Evolutionary conservation across 768 basidiomycete species (phyloP).

Genomic region (Trametes cinnabarina): DNA sequence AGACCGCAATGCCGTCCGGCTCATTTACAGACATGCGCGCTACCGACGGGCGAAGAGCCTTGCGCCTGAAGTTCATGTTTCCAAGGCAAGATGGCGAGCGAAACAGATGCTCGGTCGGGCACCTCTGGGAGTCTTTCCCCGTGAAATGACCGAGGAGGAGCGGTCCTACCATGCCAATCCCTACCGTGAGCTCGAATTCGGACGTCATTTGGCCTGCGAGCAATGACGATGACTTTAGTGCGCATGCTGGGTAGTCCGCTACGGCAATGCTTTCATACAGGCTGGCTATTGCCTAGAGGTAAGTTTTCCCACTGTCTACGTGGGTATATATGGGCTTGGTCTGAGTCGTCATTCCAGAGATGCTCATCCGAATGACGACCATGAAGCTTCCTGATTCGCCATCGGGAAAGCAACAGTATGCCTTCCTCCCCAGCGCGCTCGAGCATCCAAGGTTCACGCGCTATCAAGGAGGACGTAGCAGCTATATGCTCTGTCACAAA

Average conservation of each 20-base stretch:
- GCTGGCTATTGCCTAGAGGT: slow-evolving; percentile 58
- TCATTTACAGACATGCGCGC: slow-evolving; percentile 12
- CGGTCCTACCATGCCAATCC: slow-evolving; percentile 70
- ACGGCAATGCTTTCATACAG: slow-evolving; percentile 52
- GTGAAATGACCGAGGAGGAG: slow-evolving; percentile 64
- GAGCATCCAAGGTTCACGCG: slow-evolving; percentile 61
- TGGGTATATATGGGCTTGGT: too few species aligned
- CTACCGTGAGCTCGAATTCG: slow-evolving; percentile 50
- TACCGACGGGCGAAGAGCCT: slow-evolving; percentile 58
- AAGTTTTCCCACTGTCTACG: too few species aligned
- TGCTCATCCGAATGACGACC: slow-evolving; percentile 59
- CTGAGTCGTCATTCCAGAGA: slow-evolving; percentile 43
- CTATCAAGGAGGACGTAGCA: slow-evolving; percentile 43
- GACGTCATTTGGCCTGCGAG: background rate
- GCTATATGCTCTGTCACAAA: slow-evolving; percentile 64
- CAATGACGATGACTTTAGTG: slow-evolving; percentile 39
- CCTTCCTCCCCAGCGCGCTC: slow-evolving; percentile 57
- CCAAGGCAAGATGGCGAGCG: slow-evolving; percentile 23
- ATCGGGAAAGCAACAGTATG: slow-evolving; percentile 17
- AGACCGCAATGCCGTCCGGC: slow-evolving; percentile 26
- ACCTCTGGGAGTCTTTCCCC: slow-evolving; percentile 28
- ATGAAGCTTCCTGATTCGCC: slow-evolving; percentile 39
- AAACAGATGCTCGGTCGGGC: slow-evolving; percentile 1
- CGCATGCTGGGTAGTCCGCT: slow-evolving; percentile 70
- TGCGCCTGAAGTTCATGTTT: slow-evolving; percentile 45